These are phyloP conservation scores for Hemileccinum impolitum DNA, from an alignment of 768 basidiomycete genomes.

Conservation along the genomic window DNA sequence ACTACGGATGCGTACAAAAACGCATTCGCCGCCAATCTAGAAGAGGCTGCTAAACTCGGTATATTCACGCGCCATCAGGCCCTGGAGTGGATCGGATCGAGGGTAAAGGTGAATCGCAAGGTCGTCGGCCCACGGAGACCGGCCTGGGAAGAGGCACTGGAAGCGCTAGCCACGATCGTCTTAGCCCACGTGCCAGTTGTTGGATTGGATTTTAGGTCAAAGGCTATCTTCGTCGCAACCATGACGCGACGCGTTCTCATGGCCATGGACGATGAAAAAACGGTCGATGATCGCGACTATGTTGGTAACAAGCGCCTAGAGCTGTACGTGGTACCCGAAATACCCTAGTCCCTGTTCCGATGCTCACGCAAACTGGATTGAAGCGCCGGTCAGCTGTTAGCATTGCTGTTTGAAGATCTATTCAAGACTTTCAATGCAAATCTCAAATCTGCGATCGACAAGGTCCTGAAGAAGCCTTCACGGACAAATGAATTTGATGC, in stretches of 20 bases:
- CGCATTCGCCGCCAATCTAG: constrained; percentile 86
- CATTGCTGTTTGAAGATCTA: constrained; percentile 94
- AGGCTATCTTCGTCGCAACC: constrained; percentile 95
- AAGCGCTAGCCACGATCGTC: constrained; percentile 96
- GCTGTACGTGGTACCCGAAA: constrained; percentile 56
- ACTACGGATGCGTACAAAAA: constrained; percentile 84
- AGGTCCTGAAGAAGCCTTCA: constrained; percentile 93
- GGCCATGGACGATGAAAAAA: constrained; percentile 94
- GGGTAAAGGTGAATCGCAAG: constrained; percentile 84
- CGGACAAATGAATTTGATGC: constrained; percentile 95
- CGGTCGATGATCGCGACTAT: constrained; percentile 98
- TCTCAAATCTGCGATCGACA: constrained; percentile 93
- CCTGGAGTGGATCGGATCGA: constrained; percentile 89
- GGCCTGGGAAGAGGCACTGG: constrained; percentile 91
- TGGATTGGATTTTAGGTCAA: constrained; percentile 84
- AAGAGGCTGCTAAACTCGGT: constrained; percentile 89
- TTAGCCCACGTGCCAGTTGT: constrained; percentile 93
- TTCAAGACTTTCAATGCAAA: constrained; percentile 99
- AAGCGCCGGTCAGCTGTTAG: constrained; percentile 94
- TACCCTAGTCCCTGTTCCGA: neutral
- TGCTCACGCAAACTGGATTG: constrained; percentile 11
- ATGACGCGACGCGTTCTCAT: constrained; percentile 96
- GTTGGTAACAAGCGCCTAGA: constrained; percentile 99
- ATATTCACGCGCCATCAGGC: constrained; percentile 93
- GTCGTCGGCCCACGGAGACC: constrained; percentile 81